These are phyloP conservation scores for Hirsutella minnesotensis DNA, from an alignment of 2,329 filamentous ascomycete species.

Conservation along the genomic window DNA sequence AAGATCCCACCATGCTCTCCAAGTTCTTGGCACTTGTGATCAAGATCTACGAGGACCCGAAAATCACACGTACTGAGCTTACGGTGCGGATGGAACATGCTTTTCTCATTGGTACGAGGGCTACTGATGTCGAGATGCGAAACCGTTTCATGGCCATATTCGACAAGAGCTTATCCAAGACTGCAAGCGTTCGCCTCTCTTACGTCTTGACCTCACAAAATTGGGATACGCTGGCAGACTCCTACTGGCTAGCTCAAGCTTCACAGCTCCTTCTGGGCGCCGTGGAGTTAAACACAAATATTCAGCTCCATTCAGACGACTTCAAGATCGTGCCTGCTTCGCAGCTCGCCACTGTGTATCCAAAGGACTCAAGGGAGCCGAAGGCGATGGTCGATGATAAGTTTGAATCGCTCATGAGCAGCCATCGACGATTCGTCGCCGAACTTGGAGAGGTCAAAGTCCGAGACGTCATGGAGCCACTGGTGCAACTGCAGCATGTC, in stretches of 20 bases:
- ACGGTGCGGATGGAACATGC: slow-evolving; percentile 97
- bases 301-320: slow-evolving; percentile 73
- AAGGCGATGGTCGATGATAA: slow-evolving; percentile 69
- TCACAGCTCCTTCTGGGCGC: slow-evolving; percentile 86
- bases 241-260: slow-evolving; percentile 94
- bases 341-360: slow-evolving; percentile 60
- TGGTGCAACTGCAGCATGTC: slow-evolving; percentile 84
- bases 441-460: slow-evolving; percentile 80
- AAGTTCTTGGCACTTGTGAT: slow-evolving; percentile 95
- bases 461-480: slow-evolving; percentile 78
- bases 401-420: slow-evolving; percentile 66
- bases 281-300: slow-evolving; percentile 69
- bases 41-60: slow-evolving; percentile 94
- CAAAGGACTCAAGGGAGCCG: slow-evolving; percentile 52
- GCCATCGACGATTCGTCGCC: slow-evolving; percentile 70
- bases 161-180: slow-evolving; percentile 86
- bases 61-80: slow-evolving; percentile 87
- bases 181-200: slow-evolving; percentile 74
- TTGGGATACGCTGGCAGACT: slow-evolving; percentile 90
- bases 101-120: slow-evolving; percentile 88
- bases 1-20: slow-evolving; percentile 73
- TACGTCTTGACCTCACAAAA: slow-evolving; percentile 90
- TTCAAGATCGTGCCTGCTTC: slow-evolving; percentile 68
- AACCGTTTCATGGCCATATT: slow-evolving; percentile 96
- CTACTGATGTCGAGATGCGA: slow-evolving; percentile 90